Evolutionary conservation across 805 yeast species (phyloP).

Genomic region (Cyberlindnera americana): DNA sequence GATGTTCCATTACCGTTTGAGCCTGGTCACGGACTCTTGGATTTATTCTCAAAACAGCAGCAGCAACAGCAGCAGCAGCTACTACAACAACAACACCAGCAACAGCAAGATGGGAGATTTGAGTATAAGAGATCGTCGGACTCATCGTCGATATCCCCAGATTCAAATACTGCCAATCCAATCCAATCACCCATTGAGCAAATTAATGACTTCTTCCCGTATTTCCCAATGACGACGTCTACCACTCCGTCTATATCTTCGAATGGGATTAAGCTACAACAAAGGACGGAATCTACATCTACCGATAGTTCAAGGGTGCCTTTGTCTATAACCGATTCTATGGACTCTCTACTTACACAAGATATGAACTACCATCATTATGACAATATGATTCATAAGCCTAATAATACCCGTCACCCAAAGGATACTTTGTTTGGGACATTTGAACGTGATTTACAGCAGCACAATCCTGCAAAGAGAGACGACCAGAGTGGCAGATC

Average conservation of each 20-base stretch:
- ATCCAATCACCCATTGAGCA: slow-evolving; percentile 8
- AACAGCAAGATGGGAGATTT: too few relatives aligned
- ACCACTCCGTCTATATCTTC: slow-evolving; percentile 2
- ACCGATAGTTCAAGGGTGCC: background rate
- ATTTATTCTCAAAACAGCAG: slow-evolving; percentile 29
- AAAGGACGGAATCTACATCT: slow-evolving; percentile 2
- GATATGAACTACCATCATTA: slow-evolving; percentile 17
- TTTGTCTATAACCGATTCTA: background rate
- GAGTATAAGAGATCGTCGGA: background rate
- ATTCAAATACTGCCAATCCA: slow-evolving; percentile 1
- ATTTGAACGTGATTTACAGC: slow-evolving; percentile 12
- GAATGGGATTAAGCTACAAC: background rate
- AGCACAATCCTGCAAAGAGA: background rate
- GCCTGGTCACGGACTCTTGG: slow-evolving; percentile 37
- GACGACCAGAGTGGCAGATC: slow-evolving; percentile 3
- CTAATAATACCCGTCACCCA: slow-evolving; percentile 1
- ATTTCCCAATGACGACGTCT: slow-evolving; percentile 6
- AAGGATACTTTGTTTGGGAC: slow-evolving; percentile 15
- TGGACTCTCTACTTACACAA: background rate
- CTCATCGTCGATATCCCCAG: slow-evolving; percentile 5
- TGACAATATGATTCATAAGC: slow-evolving; percentile 19
- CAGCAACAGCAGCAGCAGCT: too few relatives aligned
- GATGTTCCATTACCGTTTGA: slow-evolving; percentile 35
- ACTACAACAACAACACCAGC: too few relatives aligned
- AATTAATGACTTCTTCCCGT: slow-evolving; percentile 12